Percentiles rank a stretch among this genome's conserved stretches.
Evolutionary conservation across 371 early-diverging fungal species (phyloP).

Genomic region (Mucor mucedo): DNA sequence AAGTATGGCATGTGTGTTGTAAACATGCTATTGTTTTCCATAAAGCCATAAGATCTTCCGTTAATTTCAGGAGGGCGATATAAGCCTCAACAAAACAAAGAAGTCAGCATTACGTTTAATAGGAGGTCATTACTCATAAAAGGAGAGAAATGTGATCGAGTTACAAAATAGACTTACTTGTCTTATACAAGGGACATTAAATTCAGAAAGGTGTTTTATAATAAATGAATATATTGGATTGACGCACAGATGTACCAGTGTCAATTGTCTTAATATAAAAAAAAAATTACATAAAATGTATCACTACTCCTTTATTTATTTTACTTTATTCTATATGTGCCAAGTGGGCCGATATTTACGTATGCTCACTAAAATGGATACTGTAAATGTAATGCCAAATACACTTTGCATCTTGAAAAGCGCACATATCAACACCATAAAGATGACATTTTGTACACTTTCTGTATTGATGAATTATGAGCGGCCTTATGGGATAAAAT

Average conservation of each 20-base stretch:
- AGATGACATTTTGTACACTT: neutral
- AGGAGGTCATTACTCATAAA: neutral
- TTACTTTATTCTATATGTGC: neutral
- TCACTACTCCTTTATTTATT: conserved; percentile 1
- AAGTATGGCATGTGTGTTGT: neutral
- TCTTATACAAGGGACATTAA: neutral
- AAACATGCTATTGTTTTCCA: neutral
- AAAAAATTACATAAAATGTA: neutral
- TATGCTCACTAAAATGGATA: too few species aligned
- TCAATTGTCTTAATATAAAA: conserved; percentile 6
- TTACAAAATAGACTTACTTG: conserved; percentile 4
- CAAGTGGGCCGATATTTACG: neutral
- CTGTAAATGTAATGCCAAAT: too few species aligned
- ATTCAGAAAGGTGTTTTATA: neutral
- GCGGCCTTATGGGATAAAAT: conserved; percentile 11
- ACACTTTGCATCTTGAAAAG: neutral
- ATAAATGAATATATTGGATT: neutral
- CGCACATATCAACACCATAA: neutral
- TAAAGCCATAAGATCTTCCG: neutral
- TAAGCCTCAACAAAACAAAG: neutral
- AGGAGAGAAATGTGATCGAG: conserved; percentile 6
- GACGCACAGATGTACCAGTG: conserved; percentile 6
- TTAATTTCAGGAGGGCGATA: neutral
- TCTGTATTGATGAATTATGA: neutral
- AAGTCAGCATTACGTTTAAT: neutral